Conservation (phyloP, 352 stramenopile genomes). For the Globisporangium viniferum region DNA sequence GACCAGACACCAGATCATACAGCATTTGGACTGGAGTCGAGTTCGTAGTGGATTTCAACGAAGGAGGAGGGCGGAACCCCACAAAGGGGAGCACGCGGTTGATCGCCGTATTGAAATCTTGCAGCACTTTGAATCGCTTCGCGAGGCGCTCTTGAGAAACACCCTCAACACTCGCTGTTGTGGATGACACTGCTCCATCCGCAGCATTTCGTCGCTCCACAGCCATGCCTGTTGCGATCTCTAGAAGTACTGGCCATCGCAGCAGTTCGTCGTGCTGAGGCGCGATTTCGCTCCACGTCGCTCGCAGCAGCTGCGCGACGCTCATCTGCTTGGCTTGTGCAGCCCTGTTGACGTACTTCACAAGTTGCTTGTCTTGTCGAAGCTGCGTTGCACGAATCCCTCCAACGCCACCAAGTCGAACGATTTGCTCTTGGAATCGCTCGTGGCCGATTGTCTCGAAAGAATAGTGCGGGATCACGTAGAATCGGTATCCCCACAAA, state of each 20-base stretch:
- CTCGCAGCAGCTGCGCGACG: conserved; percentile 46
- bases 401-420: conserved; percentile 22
- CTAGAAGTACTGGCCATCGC: conserved; percentile 65
- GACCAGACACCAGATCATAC: conserved; percentile 33
- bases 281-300: conserved; percentile 57
- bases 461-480: conserved; percentile 70
- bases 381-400: conserved; percentile 14
- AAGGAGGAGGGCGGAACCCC: conserved; percentile 25
- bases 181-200: background rate
- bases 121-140: conserved; percentile 67
- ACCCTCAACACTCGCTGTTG: conserved; percentile 5
- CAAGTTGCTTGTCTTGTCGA: conserved; percentile 59
- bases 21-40: conserved; percentile 14
- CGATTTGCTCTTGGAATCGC: conserved; percentile 36
- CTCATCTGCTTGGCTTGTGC: conserved; percentile 44
- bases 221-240: conserved; percentile 40
- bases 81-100: conserved; percentile 59
- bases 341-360: conserved; percentile 77
- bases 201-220: background rate
- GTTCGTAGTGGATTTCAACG: background rate
- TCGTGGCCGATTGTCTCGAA: conserved; percentile 43
- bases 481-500: conserved; percentile 70
- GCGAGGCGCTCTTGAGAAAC: conserved; percentile 38
- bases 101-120: conserved; percentile 67
- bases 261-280: conserved; percentile 55